Percentiles rank a stretch among this genome's conserved stretches.
Conservation (phyloP, 1,284 basidiomycete genomes). For the Naganishia albida region DNA sequence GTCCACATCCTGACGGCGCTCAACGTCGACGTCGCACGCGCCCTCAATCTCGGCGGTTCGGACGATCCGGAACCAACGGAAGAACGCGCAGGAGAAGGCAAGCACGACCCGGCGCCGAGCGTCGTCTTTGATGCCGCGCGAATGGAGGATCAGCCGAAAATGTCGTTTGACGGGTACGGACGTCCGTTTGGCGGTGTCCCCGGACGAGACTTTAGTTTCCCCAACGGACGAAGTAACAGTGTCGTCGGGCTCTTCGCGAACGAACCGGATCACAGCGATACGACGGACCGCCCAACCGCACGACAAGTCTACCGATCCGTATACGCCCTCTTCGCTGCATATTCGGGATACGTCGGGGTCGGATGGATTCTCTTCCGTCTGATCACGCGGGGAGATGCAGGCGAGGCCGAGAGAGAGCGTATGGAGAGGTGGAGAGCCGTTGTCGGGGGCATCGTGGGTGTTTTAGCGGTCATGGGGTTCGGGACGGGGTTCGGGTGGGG, state of each 20-base stretch:
- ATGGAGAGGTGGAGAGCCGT: slow-evolving; percentile 76
- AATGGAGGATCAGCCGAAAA: not conserved
- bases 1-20: slow-evolving; percentile 73
- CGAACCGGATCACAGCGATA: too few relatives aligned
- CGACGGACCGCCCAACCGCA: not conserved
- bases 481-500: slow-evolving; percentile 68
- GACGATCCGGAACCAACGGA: slow-evolving; percentile 33
- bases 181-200: not conserved
- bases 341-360: slow-evolving; percentile 61
- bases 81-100: not conserved
- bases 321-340: slow-evolving; percentile 68
- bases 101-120: slow-evolving; percentile 18
- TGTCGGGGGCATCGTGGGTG: slow-evolving; percentile 67
- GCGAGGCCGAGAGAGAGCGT: slow-evolving; percentile 59
- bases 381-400: slow-evolving; percentile 53
- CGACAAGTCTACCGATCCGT: slow-evolving; percentile 43
- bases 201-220: not conserved
- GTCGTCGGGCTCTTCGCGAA: not conserved
- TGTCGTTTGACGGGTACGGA: slow-evolving; percentile 23
- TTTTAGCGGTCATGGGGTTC: slow-evolving; percentile 55
- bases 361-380: slow-evolving; percentile 70
- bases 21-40: slow-evolving; percentile 71
- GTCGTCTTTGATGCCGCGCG: slow-evolving; percentile 26
- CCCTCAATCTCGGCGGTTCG: slow-evolving; percentile 57
- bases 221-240: not conserved